Evolutionary conservation across 2,329 filamentous ascomycete genomes (phyloP), one percentile per base, ranked within the genome.

Genomic region (Microsporum ferrugineum): DNA sequence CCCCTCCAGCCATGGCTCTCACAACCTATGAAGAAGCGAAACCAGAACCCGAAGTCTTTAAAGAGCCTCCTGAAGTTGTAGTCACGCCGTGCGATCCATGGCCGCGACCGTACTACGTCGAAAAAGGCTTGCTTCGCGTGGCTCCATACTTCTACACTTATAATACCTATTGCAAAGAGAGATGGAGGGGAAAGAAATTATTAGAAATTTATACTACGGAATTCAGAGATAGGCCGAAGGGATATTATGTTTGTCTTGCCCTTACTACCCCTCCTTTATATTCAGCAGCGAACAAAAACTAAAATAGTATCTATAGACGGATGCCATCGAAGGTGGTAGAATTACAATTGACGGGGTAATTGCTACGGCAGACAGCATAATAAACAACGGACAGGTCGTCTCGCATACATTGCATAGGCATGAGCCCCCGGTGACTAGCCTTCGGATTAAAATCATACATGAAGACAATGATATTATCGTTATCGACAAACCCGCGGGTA

Each of bases 371-470:
- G 78, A 86, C 65, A 85, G 90, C 60, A 77, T 88, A 45, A 80
- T 97, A 58, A 87, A 86, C 69, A 97, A 99, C 70, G 94, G 94
- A 65, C 88, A 96, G 70, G 77, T 95, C 61, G 87, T 99, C 60
- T 92, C 89, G 8, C 94, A 99, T 74, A 96, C 91, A 2, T 81
- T 95, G 63, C 94, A 99, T 73, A 88, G 94, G 12, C 94, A 99
- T 72, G 94, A 99, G 74, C 94, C 94, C 1, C 94, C 94, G 0
- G 90, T 96, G 36, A 91, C 89, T 1, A 86, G 85, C 14, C 83
- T 88, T 47, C 84, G 88, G 0, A 87, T 99, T 57, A 84, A 83
- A 14, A 82, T 96, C 53, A 85, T 99, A 43, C 88, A 96, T 74
- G 94, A 99, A 74, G 90, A 96, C 67, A 84, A 95, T 53, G 88